Conservation (phyloP, 129 eudicot species). For the Calendula officinalis region DNA sequence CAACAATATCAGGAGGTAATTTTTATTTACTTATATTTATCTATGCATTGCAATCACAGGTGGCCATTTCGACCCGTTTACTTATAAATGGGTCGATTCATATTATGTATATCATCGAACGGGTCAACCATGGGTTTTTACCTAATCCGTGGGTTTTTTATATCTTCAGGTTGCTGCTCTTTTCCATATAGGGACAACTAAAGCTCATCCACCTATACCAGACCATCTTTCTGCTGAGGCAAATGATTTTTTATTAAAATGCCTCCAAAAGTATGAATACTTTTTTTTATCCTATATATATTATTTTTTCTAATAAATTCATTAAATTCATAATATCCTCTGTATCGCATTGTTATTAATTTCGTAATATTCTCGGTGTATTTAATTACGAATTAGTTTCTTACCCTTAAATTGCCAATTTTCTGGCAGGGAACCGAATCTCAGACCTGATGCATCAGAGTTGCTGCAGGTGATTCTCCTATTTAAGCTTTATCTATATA, state of each 20-base stretch:
- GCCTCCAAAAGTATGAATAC: constrained; percentile 77
- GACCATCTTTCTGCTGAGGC: constrained; percentile 93
- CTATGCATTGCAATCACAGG: too few relatives aligned
- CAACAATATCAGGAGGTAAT: constrained; percentile 94
- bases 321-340: too few relatives aligned
- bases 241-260: constrained; percentile 83
- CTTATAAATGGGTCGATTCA: not conserved
- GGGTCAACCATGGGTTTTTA: constrained; percentile 1
- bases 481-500: constrained; percentile 11
- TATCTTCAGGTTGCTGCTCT: constrained; percentile 89
- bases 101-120: not conserved
- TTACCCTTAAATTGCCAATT: constrained; percentile 12
- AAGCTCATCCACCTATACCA: constrained; percentile 98
- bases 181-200: constrained; percentile 91
- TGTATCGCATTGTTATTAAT: not conserved
- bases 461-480: constrained; percentile 69
- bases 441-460: constrained; percentile 80
- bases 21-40: not conserved
- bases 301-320: not conserved
- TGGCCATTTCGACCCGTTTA: not conserved
- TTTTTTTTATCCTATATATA: constrained; percentile 2
- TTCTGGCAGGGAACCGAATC: constrained; percentile 75
- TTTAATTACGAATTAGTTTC: not conserved
- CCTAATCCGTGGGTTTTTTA: not conserved
- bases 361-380: not conserved